Conservation (phyloP, 768 basidiomycete genomes). For the Suillus variegatus region DNA sequence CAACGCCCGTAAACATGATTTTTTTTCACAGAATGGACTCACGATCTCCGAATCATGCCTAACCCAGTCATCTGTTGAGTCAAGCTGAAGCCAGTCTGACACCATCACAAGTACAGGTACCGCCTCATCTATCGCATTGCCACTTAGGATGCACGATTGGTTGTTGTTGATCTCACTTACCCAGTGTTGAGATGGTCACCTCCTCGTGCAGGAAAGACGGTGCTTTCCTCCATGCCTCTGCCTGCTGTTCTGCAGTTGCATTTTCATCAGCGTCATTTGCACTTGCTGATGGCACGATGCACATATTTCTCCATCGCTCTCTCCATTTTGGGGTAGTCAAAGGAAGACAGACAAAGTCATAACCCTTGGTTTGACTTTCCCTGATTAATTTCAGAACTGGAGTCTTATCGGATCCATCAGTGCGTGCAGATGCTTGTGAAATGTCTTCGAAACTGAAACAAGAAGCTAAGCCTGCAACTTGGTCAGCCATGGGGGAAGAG, state of each 20-base stretch:
- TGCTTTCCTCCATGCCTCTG: slow-evolving; percentile 85
- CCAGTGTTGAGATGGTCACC: slow-evolving; percentile 87
- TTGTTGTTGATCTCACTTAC: slow-evolving; percentile 32
- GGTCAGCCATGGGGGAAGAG: slow-evolving; percentile 20
- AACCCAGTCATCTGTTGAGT: slow-evolving; percentile 90
- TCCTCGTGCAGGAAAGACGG: slow-evolving; percentile 82
- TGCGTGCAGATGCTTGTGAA: slow-evolving; percentile 25
- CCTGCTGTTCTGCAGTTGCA: slow-evolving; percentile 54
- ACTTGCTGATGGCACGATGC: slow-evolving; percentile 59
- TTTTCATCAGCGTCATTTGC: slow-evolving; percentile 38
- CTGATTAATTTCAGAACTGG: slow-evolving; percentile 52
- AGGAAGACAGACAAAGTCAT: slow-evolving; percentile 78
- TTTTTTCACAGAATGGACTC: slow-evolving; percentile 32
- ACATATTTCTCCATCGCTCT: slow-evolving; percentile 87
- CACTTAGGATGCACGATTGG: slow-evolving; percentile 17
- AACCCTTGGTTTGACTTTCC: slow-evolving; percentile 64
- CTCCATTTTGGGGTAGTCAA: slow-evolving; percentile 89
- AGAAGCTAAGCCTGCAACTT: slow-evolving; percentile 29
- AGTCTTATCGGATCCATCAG: slow-evolving; percentile 36
- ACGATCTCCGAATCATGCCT: slow-evolving; percentile 96
- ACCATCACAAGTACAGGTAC: slow-evolving; percentile 73
- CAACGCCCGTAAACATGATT: background rate
- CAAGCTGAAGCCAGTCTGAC: slow-evolving; percentile 95
- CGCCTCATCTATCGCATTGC: slow-evolving; percentile 60
- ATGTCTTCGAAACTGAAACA: slow-evolving; percentile 41